A percentile compares a stretch with the other conserved stretches of the same genome.
Conservation (phyloP, 2,329 filamentous ascomycete species). For the Cladosporium sp. region DNA sequence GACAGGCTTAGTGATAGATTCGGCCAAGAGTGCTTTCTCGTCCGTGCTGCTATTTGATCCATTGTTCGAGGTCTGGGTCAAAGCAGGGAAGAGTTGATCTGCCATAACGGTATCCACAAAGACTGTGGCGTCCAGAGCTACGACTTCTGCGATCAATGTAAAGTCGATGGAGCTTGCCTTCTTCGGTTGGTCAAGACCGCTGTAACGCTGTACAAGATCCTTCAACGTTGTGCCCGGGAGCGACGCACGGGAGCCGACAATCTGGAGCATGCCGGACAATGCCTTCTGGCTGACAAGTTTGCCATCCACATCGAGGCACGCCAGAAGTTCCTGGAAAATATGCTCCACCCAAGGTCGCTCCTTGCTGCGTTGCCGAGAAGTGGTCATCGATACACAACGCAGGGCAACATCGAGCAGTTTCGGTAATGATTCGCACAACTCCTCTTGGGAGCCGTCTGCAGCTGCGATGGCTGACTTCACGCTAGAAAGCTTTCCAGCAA, state of each 20-base stretch:
- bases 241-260: conserved; percentile 22
- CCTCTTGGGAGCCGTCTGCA: not conserved
- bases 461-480: not conserved
- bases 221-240: conserved; percentile 24
- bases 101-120: conserved; percentile 37
- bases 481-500: conserved; percentile 11
- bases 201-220: conserved; percentile 21
- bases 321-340: conserved; percentile 39
- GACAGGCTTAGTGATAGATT: conserved; percentile 24
- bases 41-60: not conserved
- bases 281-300: conserved; percentile 27
- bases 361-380: conserved; percentile 40
- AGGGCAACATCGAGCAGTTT: conserved; percentile 44
- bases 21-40: not conserved
- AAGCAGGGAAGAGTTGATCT: conserved; percentile 15
- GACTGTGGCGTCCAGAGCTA: conserved; percentile 48
- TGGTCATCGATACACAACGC: conserved; percentile 42
- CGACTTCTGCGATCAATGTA: conserved; percentile 44
- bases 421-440: conserved; percentile 21
- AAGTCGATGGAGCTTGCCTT: conserved; percentile 35
- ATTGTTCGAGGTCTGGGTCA: not conserved
- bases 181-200: not conserved
- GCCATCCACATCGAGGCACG: conserved; percentile 31
- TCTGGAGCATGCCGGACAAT: conserved; percentile 28
- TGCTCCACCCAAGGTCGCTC: conserved; percentile 49